Conservation (phyloP, 768 basidiomycete genomes). For the Amanita rubescens region DNA sequence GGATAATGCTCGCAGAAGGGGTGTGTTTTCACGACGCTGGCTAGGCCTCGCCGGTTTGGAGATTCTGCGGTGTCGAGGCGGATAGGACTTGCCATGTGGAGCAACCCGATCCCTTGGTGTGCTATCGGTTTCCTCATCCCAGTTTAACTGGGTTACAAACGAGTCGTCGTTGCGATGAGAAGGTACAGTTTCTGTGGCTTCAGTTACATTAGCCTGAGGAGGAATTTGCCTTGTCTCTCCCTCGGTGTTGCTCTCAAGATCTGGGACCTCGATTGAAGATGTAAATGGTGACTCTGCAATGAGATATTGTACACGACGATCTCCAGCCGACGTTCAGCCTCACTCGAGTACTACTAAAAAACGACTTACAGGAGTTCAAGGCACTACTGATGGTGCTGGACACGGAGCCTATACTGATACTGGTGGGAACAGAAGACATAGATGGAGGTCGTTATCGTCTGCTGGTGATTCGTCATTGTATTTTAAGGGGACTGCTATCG, state of each 20-base stretch:
- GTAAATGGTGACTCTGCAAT: slow-evolving; percentile 52
- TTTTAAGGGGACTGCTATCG: background rate
- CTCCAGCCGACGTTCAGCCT: slow-evolving; percentile 26
- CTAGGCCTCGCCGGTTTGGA: background rate
- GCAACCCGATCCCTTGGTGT: background rate
- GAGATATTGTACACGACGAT: slow-evolving; percentile 63
- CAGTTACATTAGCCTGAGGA: slow-evolving; percentile 14
- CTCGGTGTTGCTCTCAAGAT: slow-evolving; percentile 33
- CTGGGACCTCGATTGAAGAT: slow-evolving; percentile 36
- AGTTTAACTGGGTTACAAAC: slow-evolving; percentile 22
- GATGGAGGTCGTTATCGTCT: background rate
- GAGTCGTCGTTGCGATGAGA: slow-evolving; percentile 17
- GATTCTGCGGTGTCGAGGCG: background rate
- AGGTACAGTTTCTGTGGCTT: slow-evolving; percentile 1
- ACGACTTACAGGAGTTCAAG: slow-evolving; percentile 48
- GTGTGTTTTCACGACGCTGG: slow-evolving; percentile 24
- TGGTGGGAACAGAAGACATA: slow-evolving; percentile 44
- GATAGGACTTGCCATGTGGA: background rate
- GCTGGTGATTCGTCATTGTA: background rate
- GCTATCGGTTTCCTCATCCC: slow-evolving; percentile 26
- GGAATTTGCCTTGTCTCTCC: slow-evolving; percentile 10
- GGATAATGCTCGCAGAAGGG: slow-evolving; percentile 23
- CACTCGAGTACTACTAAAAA: background rate
- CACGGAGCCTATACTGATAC: slow-evolving; percentile 38
- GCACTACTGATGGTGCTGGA: slow-evolving; percentile 43